A percentile compares a stretch with the other conserved stretches of the same genome.
Conservation (phyloP, 2,329 filamentous ascomycete species). For the Scleromitrula shiraiana region DNA sequence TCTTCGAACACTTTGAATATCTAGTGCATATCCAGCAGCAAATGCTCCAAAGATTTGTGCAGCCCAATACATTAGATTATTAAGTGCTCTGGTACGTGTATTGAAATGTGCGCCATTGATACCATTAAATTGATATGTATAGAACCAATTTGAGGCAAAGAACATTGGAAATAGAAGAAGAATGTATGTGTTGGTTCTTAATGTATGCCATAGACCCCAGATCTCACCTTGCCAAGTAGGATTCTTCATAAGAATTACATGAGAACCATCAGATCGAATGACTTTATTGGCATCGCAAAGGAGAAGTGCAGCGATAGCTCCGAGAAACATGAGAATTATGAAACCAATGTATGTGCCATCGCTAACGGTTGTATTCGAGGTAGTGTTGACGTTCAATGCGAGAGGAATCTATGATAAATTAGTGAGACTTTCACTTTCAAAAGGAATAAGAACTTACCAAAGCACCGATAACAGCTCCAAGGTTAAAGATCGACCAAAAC, state of each 20-base stretch:
- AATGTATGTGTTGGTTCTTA: slow-evolving; percentile 63
- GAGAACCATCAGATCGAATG: slow-evolving; percentile 63
- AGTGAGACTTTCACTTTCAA: not conserved
- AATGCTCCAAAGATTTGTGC: slow-evolving; percentile 71
- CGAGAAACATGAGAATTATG: slow-evolving; percentile 65
- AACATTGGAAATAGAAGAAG: slow-evolving; percentile 72
- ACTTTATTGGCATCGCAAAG: slow-evolving; percentile 59
- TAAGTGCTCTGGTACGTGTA: slow-evolving; percentile 62
- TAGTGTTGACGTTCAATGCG: slow-evolving; percentile 58
- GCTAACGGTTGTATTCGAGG: slow-evolving; percentile 39
- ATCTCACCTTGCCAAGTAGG: slow-evolving; percentile 76
- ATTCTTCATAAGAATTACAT: slow-evolving; percentile 80
- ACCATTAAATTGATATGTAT: slow-evolving; percentile 67
- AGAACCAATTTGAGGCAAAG: slow-evolving; percentile 69
- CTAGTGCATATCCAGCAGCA: slow-evolving; percentile 63
- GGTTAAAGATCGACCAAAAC: slow-evolving; percentile 93
- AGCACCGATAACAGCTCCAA: slow-evolving; percentile 78
- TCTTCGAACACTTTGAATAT: slow-evolving; percentile 50
- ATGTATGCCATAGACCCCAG: slow-evolving; percentile 61
- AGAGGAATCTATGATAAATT: slow-evolving; percentile 48
- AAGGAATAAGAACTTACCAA: slow-evolving; percentile 31
- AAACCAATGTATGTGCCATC: slow-evolving; percentile 79
- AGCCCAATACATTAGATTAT: slow-evolving; percentile 68
- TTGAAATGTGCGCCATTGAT: slow-evolving; percentile 65
- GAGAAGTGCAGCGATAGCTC: slow-evolving; percentile 61